Percentiles rank a stretch among this genome's conserved stretches.
These are phyloP conservation scores for Medicago arabica DNA, from an alignment of 306 rosid species.

Conservation along the genomic window DNA sequence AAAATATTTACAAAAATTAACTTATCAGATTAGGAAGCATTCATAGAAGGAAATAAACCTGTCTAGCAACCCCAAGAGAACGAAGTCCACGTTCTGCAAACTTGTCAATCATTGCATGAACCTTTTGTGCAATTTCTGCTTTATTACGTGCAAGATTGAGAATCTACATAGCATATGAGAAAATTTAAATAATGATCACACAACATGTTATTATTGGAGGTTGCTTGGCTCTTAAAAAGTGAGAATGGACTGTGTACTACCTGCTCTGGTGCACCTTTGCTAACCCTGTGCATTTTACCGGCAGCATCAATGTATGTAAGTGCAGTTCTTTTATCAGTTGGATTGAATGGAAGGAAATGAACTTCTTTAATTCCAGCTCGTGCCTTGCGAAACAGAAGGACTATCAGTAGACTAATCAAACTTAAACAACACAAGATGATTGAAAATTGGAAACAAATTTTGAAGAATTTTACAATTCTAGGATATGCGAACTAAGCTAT, in stretches of 20 bases:
- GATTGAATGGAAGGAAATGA: constrained; percentile 87
- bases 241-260: constrained; percentile 40
- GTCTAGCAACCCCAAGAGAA: constrained; percentile 69
- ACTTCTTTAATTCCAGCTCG: constrained; percentile 68
- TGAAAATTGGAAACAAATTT: background rate
- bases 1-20: constrained; percentile 8
- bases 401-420: constrained; percentile 13
- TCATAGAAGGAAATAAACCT: constrained; percentile 43
- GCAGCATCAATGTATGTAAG: constrained; percentile 64
- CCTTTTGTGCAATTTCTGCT: constrained; percentile 57
- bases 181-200: background rate
- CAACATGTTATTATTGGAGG: background rate
- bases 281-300: constrained; percentile 72
- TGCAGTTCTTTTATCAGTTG: constrained; percentile 79
- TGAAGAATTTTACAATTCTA: background rate
- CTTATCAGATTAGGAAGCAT: background rate
- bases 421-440: constrained; percentile 2
- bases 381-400: constrained; percentile 50
- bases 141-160: constrained; percentile 69
- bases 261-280: constrained; percentile 92
- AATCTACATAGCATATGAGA: constrained; percentile 49
- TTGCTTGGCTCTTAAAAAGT: constrained; percentile 19
- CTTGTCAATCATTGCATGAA: constrained; percentile 67
- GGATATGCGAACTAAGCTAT: background rate
- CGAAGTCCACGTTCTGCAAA: constrained; percentile 82